Evolutionary conservation across 73 alveolate genomes (phyloP).

Genomic region (Paraurostyla sp.): DNA sequence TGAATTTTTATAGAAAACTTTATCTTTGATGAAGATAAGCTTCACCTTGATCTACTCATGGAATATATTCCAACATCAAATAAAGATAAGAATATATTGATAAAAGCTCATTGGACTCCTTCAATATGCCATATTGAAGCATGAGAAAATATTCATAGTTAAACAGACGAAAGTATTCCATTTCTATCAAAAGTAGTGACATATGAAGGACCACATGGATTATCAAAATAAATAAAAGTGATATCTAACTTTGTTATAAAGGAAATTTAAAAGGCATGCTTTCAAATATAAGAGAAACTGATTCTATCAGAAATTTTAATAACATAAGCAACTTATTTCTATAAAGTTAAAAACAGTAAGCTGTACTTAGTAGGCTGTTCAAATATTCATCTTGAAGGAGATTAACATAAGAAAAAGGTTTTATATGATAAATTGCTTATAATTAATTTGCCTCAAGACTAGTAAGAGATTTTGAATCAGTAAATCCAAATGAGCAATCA

Average conservation of each 20-base stretch:
- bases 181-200: neutral
- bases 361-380: neutral
- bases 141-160: neutral
- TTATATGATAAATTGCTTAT: neutral
- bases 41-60: neutral
- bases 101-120: constrained; percentile 8
- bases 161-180: neutral
- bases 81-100: neutral
- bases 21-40: constrained; percentile 5
- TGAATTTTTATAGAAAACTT: neutral
- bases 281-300: neutral
- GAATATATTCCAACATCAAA: constrained; percentile 17
- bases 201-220: constrained; percentile 24
- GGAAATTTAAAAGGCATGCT: constrained; percentile 25
- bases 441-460: neutral
- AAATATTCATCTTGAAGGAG: constrained; percentile 22
- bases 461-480: neutral
- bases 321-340: neutral
- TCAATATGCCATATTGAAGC: constrained; percentile 1
- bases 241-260: neutral
- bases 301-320: neutral
- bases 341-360: neutral
- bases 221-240: neutral
- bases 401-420: neutral
- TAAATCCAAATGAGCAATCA: neutral